Conservation (phyloP, 495 filamentous ascomycete genomes). For the Bacidia gigantensis region DNA sequence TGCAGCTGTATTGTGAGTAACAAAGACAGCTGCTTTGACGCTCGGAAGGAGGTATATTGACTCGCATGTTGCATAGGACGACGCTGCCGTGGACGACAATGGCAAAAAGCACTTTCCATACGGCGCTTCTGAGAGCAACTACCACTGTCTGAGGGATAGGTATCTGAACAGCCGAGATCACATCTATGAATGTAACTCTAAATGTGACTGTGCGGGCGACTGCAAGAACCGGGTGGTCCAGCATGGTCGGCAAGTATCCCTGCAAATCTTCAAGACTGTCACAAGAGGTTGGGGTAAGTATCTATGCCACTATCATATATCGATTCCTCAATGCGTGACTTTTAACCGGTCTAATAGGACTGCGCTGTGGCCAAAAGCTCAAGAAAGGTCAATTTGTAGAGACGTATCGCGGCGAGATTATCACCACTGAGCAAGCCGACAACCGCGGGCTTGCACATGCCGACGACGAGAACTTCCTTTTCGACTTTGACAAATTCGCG, state of each 20-base stretch:
- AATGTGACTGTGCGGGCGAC: constrained; percentile 47
- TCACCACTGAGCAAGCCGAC: constrained; percentile 56
- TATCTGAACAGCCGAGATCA: constrained; percentile 13
- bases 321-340: too few species aligned
- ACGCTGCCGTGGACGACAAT: constrained; percentile 19
- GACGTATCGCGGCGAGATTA: constrained; percentile 76
- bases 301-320: background rate
- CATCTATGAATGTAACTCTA: constrained; percentile 74
- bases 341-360: constrained; percentile 31
- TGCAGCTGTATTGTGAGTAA: constrained; percentile 15
- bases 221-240: constrained; percentile 80
- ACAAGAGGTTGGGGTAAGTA: constrained; percentile 66
- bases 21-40: too few species aligned
- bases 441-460: constrained; percentile 32
- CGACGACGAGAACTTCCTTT: constrained; percentile 61
- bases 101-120: constrained; percentile 30
- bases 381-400: constrained; percentile 76
- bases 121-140: constrained; percentile 5
- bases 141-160: constrained; percentile 8
- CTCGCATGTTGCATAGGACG: too few species aligned
- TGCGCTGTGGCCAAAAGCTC: constrained; percentile 55
- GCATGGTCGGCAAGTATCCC: constrained; percentile 53
- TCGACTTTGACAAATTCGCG: constrained; percentile 65
- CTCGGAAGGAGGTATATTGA: too few species aligned
- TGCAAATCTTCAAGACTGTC: constrained; percentile 73